phyloP scores from a whole-genome alignment of 2,329 filamentous ascomycete species.

The Colletotrichum plurivorum region DNA sequence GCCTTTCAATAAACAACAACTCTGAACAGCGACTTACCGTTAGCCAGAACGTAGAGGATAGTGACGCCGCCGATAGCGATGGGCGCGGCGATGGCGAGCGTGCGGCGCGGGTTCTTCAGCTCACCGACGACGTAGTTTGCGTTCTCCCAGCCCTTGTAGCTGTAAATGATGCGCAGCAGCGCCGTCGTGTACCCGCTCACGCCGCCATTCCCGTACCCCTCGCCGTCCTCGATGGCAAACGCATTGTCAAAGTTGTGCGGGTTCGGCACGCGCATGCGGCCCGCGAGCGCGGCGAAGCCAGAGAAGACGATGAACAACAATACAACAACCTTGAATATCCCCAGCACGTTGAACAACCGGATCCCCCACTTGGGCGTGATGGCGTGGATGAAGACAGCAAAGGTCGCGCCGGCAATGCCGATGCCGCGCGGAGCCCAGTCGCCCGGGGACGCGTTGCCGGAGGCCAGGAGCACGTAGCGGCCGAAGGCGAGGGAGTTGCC shows the following conservation, averaged over 20 bases:
- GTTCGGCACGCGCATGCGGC: conserved; percentile 61
- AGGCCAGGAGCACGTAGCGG: conserved; percentile 69
- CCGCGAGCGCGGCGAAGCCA: conserved; percentile 70
- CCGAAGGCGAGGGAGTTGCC: conserved; percentile 72
- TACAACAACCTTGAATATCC: conserved; percentile 72
- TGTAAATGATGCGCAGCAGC: conserved; percentile 71
- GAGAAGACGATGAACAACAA: conserved; percentile 73
- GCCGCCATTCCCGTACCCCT: conserved; percentile 63
- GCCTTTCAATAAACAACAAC: too few relatives aligned
- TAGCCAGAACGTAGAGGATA: conserved; percentile 73
- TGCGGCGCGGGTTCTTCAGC: conserved; percentile 67
- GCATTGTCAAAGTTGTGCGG: conserved; percentile 72
- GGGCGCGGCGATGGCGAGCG: conserved; percentile 69
- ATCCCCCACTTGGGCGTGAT: conserved; percentile 70
- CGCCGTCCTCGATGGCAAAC: conserved; percentile 60
- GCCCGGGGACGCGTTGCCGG: conserved; percentile 61
- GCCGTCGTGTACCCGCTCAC: conserved; percentile 70
- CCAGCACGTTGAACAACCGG: conserved; percentile 70
- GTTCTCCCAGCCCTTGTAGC: conserved; percentile 75
- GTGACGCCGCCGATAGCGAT: conserved; percentile 71
- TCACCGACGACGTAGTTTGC: conserved; percentile 74
- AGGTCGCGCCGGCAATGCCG: conserved; percentile 67
- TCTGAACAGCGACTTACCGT: conserved; percentile 49
- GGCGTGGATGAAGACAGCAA: conserved; percentile 67
- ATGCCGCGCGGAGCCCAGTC: conserved; percentile 72